Evolutionary conservation across 352 stramenopile genomes (phyloP).

Genomic region (Pythium utonaiense): DNA sequence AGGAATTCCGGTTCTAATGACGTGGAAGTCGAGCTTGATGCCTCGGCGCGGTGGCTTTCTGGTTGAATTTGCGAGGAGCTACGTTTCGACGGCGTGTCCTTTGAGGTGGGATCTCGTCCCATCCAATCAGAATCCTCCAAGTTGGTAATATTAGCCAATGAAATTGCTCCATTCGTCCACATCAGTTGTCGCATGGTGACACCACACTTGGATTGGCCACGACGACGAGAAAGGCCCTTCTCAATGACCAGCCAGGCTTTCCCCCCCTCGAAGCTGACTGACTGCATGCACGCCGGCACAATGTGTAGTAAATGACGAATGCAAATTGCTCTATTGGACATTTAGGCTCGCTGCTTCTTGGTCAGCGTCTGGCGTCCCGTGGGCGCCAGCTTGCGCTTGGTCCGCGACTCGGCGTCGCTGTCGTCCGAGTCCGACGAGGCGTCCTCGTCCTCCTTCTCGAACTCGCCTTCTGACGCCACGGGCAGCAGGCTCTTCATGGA

Average conservation of each 20-base stretch:
- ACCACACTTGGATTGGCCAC: constrained; percentile 12
- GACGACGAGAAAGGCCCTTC: neutral
- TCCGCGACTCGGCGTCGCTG: constrained; percentile 21
- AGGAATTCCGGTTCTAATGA: constrained; percentile 4
- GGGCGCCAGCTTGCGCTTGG: constrained; percentile 11
- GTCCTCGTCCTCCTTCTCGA: constrained; percentile 12
- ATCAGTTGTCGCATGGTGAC: constrained; percentile 15
- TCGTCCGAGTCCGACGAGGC: constrained; percentile 7
- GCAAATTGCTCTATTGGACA: constrained; percentile 3
- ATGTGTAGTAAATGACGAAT: neutral
- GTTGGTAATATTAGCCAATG: constrained; percentile 13
- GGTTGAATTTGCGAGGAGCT: constrained; percentile 15
- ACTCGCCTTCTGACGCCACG: constrained; percentile 28
- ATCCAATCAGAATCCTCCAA: constrained; percentile 11
- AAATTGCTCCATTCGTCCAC: constrained; percentile 9
- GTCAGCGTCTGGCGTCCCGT: neutral
- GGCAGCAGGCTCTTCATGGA: constrained; percentile 85
- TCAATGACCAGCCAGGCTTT: neutral
- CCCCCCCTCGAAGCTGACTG: too few species aligned
- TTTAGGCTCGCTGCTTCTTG: constrained; percentile 25
- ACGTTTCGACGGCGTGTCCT: constrained; percentile 1
- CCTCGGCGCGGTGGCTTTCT: neutral
- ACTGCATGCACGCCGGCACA: too few species aligned
- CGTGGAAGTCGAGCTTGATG: neutral
- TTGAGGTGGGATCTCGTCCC: neutral